Evolutionary conservation across 192 early-diverging fungal genomes (phyloP).

Genomic region (Spinellus fusiger): DNA sequence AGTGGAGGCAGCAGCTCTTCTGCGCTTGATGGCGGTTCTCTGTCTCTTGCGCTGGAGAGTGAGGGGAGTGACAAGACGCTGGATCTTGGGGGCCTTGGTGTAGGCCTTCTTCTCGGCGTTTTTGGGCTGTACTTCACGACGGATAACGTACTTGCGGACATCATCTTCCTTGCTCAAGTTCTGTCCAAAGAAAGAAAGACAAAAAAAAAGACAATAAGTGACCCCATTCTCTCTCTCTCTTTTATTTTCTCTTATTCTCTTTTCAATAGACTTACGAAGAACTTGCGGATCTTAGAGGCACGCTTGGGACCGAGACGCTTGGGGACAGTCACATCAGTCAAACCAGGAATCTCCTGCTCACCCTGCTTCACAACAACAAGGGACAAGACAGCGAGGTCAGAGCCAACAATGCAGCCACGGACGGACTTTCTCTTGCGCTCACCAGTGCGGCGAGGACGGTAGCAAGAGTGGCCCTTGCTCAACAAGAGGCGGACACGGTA

Average conservation of each 20-base stretch:
- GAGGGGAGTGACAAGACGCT: too few relatives aligned
- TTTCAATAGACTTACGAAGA: too few relatives aligned
- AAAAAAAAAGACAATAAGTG: not conserved
- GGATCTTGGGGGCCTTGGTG: too few relatives aligned
- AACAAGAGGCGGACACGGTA: slow-evolving; percentile 75
- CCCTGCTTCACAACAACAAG: too few relatives aligned
- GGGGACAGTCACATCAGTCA: too few relatives aligned
- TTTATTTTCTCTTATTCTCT: not conserved
- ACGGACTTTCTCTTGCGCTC: slow-evolving; percentile 99
- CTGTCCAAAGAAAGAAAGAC: not conserved
- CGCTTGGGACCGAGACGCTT: too few relatives aligned
- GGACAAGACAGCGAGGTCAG: slow-evolving; percentile 93
- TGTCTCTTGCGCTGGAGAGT: too few relatives aligned
- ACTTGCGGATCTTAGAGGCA: too few relatives aligned
- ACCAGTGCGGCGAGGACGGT: slow-evolving; percentile 93
- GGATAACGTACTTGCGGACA: slow-evolving; percentile 99
- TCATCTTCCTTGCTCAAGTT: too few relatives aligned
- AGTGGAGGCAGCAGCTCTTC: too few relatives aligned
- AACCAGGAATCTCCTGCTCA: too few relatives aligned
- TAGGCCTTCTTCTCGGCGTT: slow-evolving; percentile 84
- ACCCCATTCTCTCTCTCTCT: not conserved
- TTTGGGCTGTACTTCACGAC: slow-evolving; percentile 90
- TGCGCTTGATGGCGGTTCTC: too few relatives aligned
- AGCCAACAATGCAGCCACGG: slow-evolving; percentile 95
- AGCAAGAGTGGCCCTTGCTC: slow-evolving; percentile 96